Base-by-base conservation (phyloP, 305 asterid genomes). In the Fraxinus velutina region DNA sequence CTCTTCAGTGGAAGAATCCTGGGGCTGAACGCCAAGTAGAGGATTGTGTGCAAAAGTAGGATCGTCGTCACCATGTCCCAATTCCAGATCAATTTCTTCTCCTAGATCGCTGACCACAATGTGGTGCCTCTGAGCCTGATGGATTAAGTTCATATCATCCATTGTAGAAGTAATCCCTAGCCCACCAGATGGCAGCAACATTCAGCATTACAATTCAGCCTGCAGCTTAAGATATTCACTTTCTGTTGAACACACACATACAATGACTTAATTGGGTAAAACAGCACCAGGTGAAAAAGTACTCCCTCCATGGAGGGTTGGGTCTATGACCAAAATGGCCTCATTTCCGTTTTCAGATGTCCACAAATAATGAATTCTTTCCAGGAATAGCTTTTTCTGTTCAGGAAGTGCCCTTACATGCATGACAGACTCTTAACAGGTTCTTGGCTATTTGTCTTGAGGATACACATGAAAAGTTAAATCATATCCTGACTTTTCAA, bases 111-210 rank as follows among this genome's bases (percentile, higher is more conserved):
- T 87, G 62, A 92, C 95, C 72, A 91, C 97, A 29, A 94, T 94
- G 82, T 92, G 94, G 88, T 96, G 99, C 88, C 98, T 90, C 82
- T 94, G 97, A 77, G 97, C 92, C 85, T 96, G 98, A 83, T 96
- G 98, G 86, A 96, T 90, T 88, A 94, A 89, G 90, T 92, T 96
- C 85, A 94, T 92, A 77, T 96, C 99, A 90, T 96, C 98, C 98
- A 94, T 92, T 57, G 94, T 80, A 85, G 99, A 88, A 86, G 86
- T 94, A 96, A 96, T 90, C 87, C 89, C 97, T 80, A 86, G 81
- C 88, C 94, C 95, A 87, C 89, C 97, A 88, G 86, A 86, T 78
- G 92, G 94, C 78, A 89, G 94, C 89, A 92, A 95, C 97, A 92
- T 92, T 89, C 94, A 92, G 97, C 98, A 95, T 93, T 87, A 88